These are phyloP conservation scores for Roridomyces roridus DNA, from an alignment of 768 basidiomycete species.

Conservation along the genomic window DNA sequence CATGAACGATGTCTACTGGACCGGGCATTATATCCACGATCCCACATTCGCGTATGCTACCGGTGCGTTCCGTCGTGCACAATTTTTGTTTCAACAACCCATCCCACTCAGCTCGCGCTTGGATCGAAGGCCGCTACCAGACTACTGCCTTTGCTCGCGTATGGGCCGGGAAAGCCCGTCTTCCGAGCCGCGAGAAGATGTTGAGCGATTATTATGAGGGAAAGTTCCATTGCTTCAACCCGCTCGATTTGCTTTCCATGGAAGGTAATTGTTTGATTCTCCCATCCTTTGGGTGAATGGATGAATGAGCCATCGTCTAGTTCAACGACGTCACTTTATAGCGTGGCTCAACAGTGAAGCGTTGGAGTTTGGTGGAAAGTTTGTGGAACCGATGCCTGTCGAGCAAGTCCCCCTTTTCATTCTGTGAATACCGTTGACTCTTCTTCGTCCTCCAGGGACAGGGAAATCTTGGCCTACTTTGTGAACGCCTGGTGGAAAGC, in stretches of 20 bases:
- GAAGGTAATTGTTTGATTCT: neutral
- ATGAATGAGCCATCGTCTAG: too few relatives aligned
- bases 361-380: neutral
- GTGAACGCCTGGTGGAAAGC: too few relatives aligned
- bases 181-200: slow-evolving; percentile 18
- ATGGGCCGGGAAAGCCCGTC: slow-evolving; percentile 26
- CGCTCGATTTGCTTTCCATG: neutral
- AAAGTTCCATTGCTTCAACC: neutral
- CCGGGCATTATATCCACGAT: slow-evolving; percentile 36
- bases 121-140: slow-evolving; percentile 23
- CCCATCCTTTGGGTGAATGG: neutral
- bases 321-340: neutral
- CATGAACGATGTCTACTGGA: slow-evolving; percentile 19
- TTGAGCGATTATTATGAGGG: slow-evolving; percentile 7
- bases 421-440: too few relatives aligned
- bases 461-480: too few relatives aligned
- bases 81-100: neutral
- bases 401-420: neutral
- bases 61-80: neutral
- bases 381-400: neutral
- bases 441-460: too few relatives aligned
- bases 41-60: slow-evolving; percentile 34
- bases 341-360: neutral
- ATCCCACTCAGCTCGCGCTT: slow-evolving; percentile 13
- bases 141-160: slow-evolving; percentile 26